Base-by-base conservation (phyloP, 2,329 filamentous ascomycete genomes). In the Truncatella angustata region DNA sequence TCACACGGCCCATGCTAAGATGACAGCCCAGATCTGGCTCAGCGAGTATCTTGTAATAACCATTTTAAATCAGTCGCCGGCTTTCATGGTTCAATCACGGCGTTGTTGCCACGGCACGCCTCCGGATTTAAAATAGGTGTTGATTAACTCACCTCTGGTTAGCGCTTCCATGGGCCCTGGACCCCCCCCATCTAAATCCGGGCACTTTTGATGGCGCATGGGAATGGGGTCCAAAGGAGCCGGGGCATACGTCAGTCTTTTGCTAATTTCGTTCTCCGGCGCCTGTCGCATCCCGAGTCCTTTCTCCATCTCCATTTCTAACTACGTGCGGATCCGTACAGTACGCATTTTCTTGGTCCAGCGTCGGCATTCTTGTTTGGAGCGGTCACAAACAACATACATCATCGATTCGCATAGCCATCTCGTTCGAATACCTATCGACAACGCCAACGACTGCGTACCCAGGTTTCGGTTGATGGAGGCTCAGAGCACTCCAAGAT, bases 401-500 rank as follows among this genome's bases (percentile, higher is more conserved):
- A 40, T 20, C 37, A 18, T 40, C 37, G 24, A 40, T 18, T 14
- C 14, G 11, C 24, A 14, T 40, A 21, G 7, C 16, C 37, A 5
- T 4, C n/a, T 21, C 12, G 21, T 18, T 18, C 21, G 18, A n/a
- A 21, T 4, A 40, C 21, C 9, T 21, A 21, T 40, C 37, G 14
- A 7, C 2, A 18, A 30, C 40, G 14, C 9, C n/a, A 44, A 21
- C 40, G 21, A 23, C 40, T 12, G 16, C n/a, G 40, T 28, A 12
- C 21, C 3, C n/a, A 2, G 21, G 21, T 14, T 23, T 44, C 18
- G 24, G 40, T 44, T 26, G 40, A 44, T 44, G 40, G 40, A 16
- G 12, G 11, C 20, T n/a, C 23, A 14, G 24, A 23, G n/a, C 21
- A 23, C 16, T 24, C 24, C 69, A 76, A 69, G 72, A 85, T 71